Evolutionary conservation across 495 filamentous ascomycete species (phyloP), one percentile per base, ranked within the genome.

Genomic region (Xylaria castorea): DNA sequence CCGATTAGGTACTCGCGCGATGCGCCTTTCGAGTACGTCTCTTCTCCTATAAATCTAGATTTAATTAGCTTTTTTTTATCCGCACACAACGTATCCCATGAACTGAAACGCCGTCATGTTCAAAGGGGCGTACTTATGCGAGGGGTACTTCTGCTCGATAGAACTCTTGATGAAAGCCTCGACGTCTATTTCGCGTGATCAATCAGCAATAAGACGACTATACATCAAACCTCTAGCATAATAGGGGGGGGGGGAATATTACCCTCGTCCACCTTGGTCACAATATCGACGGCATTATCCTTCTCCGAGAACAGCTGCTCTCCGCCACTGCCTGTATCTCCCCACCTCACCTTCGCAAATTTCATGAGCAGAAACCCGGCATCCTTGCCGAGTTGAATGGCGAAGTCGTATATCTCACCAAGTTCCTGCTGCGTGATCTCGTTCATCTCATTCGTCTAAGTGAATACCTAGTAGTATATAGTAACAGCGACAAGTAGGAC

Each of bases 251-350:
- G 64, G 40, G 7, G 30, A 62, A 75, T 82, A 72, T 75, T 61
- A 91, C 90, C 89, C 80, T 91, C 87, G 75, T 92, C 90, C 1
- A 89, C 90, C 81, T 92, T 88, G 36, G 91, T 92, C 42, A 93
- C 91, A 64, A 92, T 88, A 77, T 92, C 90, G 12, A 93, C 91
- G 0, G 91, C 84, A 75, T 86, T 92, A 22, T 91, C 89, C 75
- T 93, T 93, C 80, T 87, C 85, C 36, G 75, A 71, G 66, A 82
- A 79, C 7, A 76, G 74, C 53, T 77, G 76, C 14, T 80, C 72
- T 34, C 34, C 34, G 42, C 50, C 57, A 34, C 25, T 38, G 18
- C 70, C 60, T 27, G n/a, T 57, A 27, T 71, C 77, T 53, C 75
- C 85, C 77, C 76, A 85, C 75, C 81, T 86, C 76, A 68, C 82